Evolutionary conservation across 2,329 filamentous ascomycete genomes (phyloP).

Genomic region (Chalara sp.): DNA sequence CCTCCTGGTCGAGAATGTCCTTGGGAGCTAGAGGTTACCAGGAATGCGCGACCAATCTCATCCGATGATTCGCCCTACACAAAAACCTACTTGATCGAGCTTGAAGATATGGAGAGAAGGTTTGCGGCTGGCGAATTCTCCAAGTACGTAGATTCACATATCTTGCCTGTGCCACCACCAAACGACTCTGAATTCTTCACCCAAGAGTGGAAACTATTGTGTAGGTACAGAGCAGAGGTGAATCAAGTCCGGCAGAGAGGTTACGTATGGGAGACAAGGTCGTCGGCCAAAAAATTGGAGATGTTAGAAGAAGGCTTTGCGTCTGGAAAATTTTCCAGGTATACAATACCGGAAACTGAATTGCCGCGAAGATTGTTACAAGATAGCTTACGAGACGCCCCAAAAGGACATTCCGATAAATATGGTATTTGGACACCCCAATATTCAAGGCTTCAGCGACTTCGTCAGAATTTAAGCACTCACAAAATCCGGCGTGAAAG

Average conservation of each 20-base stretch:
- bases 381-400: too few species aligned
- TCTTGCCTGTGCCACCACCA: too few species aligned
- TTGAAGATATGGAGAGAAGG: conserved; percentile 6
- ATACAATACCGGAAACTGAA: background rate
- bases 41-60: background rate
- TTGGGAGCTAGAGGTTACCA: conserved; percentile 19
- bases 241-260: too few species aligned
- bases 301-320: background rate
- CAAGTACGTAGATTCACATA: background rate
- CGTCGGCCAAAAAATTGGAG: too few species aligned
- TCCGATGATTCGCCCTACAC: background rate
- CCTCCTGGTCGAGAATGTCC: conserved; percentile 39
- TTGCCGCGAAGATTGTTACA: background rate
- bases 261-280: too few species aligned
- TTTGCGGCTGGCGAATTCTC: background rate
- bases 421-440: background rate
- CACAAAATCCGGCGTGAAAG: too few species aligned
- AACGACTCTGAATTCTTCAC: too few species aligned
- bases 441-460: background rate
- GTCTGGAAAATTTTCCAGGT: conserved; percentile 1
- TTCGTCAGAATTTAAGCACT: background rate
- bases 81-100: background rate
- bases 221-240: too few species aligned
- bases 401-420: too few species aligned
- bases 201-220: too few species aligned